Evolutionary conservation across 768 basidiomycete species (phyloP).

Genomic region (Termitomyces sp.): DNA sequence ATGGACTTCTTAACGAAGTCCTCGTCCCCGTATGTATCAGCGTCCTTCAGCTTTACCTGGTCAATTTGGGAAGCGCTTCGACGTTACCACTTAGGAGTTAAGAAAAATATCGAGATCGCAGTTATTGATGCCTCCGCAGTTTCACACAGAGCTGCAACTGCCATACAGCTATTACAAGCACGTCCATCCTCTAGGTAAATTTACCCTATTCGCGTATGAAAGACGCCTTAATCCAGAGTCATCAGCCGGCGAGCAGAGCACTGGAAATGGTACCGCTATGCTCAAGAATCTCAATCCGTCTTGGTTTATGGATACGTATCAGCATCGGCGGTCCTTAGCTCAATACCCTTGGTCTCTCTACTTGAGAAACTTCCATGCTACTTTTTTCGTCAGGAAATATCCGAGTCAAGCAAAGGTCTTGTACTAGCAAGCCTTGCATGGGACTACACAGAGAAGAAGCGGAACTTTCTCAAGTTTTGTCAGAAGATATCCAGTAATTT

Average conservation of each 20-base stretch:
- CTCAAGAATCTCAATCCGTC: slow-evolving; percentile 71
- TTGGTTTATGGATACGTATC: slow-evolving; percentile 70
- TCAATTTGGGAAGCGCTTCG: slow-evolving; percentile 77
- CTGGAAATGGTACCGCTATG: slow-evolving; percentile 75
- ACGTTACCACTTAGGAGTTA: slow-evolving; percentile 66
- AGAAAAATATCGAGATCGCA: slow-evolving; percentile 75
- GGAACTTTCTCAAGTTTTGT: slow-evolving; percentile 67
- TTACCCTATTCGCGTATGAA: not conserved
- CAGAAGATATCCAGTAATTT: slow-evolving; percentile 63
- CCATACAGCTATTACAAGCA: slow-evolving; percentile 56
- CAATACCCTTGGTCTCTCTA: slow-evolving; percentile 61
- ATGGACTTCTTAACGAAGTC: slow-evolving; percentile 78
- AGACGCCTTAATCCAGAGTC: not conserved
- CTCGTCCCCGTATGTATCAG: slow-evolving; percentile 64
- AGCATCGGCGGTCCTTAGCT: slow-evolving; percentile 57
- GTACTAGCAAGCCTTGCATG: slow-evolving; percentile 36
- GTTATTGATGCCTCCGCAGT: slow-evolving; percentile 68
- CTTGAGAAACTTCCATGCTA: slow-evolving; percentile 70
- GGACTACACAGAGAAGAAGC: slow-evolving; percentile 56
- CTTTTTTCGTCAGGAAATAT: slow-evolving; percentile 36
- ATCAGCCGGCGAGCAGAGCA: slow-evolving; percentile 35
- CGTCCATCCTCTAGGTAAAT: slow-evolving; percentile 51
- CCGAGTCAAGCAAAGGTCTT: slow-evolving; percentile 21
- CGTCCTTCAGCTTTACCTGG: slow-evolving; percentile 81
- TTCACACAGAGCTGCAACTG: slow-evolving; percentile 54